Conservation (phyloP, 306 rosid genomes). For the Gastrolobium bilobum region DNA sequence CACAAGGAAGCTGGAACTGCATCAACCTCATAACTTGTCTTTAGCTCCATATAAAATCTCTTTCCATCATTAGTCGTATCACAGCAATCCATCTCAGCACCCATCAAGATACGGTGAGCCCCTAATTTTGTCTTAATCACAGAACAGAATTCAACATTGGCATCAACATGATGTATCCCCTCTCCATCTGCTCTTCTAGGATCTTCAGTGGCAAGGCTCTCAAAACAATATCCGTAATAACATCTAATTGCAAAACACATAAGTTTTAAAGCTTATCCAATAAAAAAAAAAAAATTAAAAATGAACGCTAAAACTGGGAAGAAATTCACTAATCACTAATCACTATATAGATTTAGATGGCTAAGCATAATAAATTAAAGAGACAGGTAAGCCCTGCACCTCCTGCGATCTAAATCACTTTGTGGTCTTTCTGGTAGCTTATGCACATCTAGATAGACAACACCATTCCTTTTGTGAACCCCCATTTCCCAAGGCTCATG, state of each 20-base stretch:
- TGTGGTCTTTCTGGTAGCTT: conserved; percentile 89
- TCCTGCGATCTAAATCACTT: conserved; percentile 88
- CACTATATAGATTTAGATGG: conserved; percentile 21
- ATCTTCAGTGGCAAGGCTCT: conserved; percentile 98
- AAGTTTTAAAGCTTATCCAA: conserved; percentile 30
- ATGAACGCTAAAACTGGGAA: background rate
- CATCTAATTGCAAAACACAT: conserved; percentile 65
- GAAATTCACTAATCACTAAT: conserved; percentile 5
- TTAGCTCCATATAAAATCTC: conserved; percentile 91
- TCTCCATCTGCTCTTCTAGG: conserved; percentile 87
- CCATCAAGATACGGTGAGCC: conserved; percentile 96
- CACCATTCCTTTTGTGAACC: conserved; percentile 96
- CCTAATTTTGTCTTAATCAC: conserved; percentile 94
- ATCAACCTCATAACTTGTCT: conserved; percentile 91
- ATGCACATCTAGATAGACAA: conserved; percentile 97
- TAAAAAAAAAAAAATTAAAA: conserved; percentile 35
- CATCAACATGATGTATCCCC: conserved; percentile 86
- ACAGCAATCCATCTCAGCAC: conserved; percentile 99
- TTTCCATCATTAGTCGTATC: conserved; percentile 98
- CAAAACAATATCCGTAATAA: conserved; percentile 95
- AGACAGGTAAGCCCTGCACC: conserved; percentile 57
- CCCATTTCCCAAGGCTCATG: conserved; percentile 99
- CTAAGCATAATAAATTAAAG: conserved; percentile 15
- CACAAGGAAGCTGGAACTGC: conserved; percentile 10
- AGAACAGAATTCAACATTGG: conserved; percentile 93